Conservation (phyloP, 176 grass and related monocot genomes). For the Hordeum marinum region DNA sequence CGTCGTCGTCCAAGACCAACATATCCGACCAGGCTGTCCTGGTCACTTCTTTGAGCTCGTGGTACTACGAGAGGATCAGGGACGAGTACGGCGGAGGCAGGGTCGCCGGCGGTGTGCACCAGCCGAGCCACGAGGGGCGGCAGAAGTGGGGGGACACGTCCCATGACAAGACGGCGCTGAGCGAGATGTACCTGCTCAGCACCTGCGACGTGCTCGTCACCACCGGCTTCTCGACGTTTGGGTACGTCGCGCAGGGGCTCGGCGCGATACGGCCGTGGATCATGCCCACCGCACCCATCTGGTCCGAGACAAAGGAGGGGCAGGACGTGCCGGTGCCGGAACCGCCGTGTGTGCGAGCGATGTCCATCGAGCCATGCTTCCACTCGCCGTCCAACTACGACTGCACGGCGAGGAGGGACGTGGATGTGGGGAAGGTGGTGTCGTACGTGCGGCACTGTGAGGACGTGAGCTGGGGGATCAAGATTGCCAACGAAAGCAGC, state of each 20-base stretch:
- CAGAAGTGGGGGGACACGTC: constrained; percentile 6
- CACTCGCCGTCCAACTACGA: constrained; percentile 45
- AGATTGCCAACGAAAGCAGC: background rate
- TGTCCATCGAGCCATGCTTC: constrained; percentile 56
- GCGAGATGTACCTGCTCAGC: constrained; percentile 44
- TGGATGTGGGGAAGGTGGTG: constrained; percentile 15
- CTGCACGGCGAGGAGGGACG: constrained; percentile 33
- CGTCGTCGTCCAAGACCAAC: background rate
- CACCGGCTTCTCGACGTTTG: constrained; percentile 22
- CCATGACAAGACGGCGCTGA: constrained; percentile 39
- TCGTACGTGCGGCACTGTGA: constrained; percentile 48
- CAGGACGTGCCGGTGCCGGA: background rate
- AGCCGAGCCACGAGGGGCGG: constrained; percentile 49
- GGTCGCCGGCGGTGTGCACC: constrained; percentile 19
- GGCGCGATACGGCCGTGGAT: constrained; percentile 45
- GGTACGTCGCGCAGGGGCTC: constrained; percentile 46
- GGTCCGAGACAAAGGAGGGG: background rate
- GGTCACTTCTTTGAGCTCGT: constrained; percentile 30
- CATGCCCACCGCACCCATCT: constrained; percentile 17
- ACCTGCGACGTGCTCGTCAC: constrained; percentile 35
- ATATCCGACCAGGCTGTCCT: background rate
- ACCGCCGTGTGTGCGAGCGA: constrained; percentile 17
- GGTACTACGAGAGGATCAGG: constrained; percentile 30
- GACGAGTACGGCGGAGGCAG: constrained; percentile 15
- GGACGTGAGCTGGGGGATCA: constrained; percentile 29